Evolutionary conservation across 2,329 filamentous ascomycete genomes (phyloP).

Genomic region (Raffaelea arxii): DNA sequence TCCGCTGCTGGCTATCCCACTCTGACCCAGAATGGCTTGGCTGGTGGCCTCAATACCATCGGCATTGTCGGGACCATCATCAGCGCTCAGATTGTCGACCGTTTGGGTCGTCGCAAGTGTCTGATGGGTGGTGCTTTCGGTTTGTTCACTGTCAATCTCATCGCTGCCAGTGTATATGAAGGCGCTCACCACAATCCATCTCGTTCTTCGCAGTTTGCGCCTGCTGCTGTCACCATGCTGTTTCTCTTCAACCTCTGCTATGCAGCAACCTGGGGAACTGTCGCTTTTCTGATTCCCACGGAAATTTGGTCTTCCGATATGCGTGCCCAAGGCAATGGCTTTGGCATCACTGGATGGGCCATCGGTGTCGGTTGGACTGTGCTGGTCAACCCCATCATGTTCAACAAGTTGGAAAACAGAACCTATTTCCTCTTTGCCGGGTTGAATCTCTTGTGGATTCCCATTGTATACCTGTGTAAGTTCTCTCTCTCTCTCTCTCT

Average conservation of each 20-base stretch:
- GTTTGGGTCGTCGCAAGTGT: constrained; percentile 31
- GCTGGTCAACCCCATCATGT: constrained; percentile 43
- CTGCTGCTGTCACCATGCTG: constrained; percentile 35
- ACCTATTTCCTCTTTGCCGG: constrained; percentile 43
- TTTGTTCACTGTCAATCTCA: constrained; percentile 27
- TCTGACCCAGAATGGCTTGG: constrained; percentile 34
- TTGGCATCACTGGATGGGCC: constrained; percentile 50
- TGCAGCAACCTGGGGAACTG: constrained; percentile 38
- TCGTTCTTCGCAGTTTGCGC: constrained; percentile 27
- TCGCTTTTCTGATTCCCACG: constrained; percentile 39
- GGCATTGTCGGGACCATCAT: constrained; percentile 41
- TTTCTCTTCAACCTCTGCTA: constrained; percentile 42
- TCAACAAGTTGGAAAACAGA: constrained; percentile 31
- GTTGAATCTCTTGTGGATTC: constrained; percentile 40
- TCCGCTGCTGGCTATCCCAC: constrained; percentile 23
- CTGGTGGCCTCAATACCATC: constrained; percentile 40
- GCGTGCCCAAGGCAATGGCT: constrained; percentile 49
- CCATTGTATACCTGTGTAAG: constrained; percentile 33
- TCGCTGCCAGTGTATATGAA: constrained; percentile 33
- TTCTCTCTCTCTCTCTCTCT: neutral
- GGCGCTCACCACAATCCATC: constrained; percentile 23
- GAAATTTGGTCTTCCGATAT: constrained; percentile 49
- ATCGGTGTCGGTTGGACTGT: constrained; percentile 45
- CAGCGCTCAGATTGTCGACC: constrained; percentile 39
- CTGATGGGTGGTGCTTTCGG: constrained; percentile 27